Percentiles rank a stretch among this genome's conserved stretches.
Conservation (phyloP, 768 basidiomycete species). For the Agrocybe praecox region DNA sequence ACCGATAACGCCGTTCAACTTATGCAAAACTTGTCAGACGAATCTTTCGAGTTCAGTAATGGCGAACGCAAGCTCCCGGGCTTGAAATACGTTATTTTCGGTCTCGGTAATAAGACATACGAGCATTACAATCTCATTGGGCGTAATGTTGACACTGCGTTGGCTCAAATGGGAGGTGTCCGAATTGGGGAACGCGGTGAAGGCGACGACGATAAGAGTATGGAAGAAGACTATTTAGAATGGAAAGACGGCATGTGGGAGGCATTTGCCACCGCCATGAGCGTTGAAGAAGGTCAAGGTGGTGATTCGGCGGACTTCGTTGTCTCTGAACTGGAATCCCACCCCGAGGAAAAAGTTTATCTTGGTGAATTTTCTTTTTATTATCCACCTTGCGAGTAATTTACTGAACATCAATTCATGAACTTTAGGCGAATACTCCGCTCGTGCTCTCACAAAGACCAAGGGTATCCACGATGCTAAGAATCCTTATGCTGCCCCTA, state of each 20-base stretch:
- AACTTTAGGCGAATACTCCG: constrained; percentile 86
- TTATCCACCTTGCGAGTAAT: background rate
- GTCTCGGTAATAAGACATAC: constrained; percentile 91
- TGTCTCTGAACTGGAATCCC: constrained; percentile 79
- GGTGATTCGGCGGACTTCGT: constrained; percentile 94
- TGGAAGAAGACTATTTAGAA: constrained; percentile 99
- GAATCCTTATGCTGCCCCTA: constrained; percentile 92
- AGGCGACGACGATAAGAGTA: constrained; percentile 98
- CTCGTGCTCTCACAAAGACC: constrained; percentile 88
- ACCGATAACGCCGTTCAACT: constrained; percentile 97
- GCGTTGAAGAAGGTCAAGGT: constrained; percentile 94
- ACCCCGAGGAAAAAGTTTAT: constrained; percentile 88
- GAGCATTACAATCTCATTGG: constrained; percentile 96
- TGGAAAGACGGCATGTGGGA: constrained; percentile 99
- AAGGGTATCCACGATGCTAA: constrained; percentile 98
- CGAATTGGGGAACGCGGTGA: constrained; percentile 92
- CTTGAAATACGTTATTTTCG: constrained; percentile 94
- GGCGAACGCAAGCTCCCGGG: constrained; percentile 76
- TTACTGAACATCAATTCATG: too few species aligned
- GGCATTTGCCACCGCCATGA: constrained; percentile 77
- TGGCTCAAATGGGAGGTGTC: constrained; percentile 79
- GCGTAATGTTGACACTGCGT: constrained; percentile 70
- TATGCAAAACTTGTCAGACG: constrained; percentile 89
- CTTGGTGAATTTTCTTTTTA: constrained; percentile 59
- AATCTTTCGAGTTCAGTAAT: constrained; percentile 84